phyloP scores from a whole-genome alignment of 257 asterid genomes.

The Nicotiana knightiana region DNA sequence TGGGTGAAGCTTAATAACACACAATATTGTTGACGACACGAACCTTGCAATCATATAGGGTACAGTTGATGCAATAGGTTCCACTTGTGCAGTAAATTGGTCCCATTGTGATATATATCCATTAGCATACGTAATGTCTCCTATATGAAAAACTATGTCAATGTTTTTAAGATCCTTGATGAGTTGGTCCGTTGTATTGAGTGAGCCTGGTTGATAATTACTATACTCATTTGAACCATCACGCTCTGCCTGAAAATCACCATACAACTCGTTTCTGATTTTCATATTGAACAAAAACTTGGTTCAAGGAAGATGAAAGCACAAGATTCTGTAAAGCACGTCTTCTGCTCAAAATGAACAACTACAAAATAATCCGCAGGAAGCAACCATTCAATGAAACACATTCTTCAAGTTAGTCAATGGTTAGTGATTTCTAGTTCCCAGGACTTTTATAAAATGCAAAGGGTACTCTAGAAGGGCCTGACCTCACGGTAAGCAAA shows the following conservation, averaged over 20 bases:
- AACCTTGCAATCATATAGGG: constrained; percentile 95
- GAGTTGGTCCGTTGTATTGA: constrained; percentile 79
- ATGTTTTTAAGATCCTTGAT: constrained; percentile 50
- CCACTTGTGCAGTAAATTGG: constrained; percentile 87
- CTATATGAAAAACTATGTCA: constrained; percentile 50
- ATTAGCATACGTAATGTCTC: constrained; percentile 47
- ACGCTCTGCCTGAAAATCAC: constrained; percentile 69
- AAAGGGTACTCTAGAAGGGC: not conserved
- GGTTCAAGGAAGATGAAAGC: not conserved
- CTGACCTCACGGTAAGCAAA: not conserved
- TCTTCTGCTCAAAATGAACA: not conserved
- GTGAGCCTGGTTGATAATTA: constrained; percentile 79
- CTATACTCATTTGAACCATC: constrained; percentile 87
- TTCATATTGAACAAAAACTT: not conserved
- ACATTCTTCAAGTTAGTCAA: not conserved
- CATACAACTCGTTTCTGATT: not conserved
- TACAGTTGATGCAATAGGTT: constrained; percentile 67
- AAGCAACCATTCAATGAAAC: not conserved
- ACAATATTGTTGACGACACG: not conserved
- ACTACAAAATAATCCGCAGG: not conserved
- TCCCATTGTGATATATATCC: constrained; percentile 75
- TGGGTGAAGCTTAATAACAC: not conserved
- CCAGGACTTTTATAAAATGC: not conserved
- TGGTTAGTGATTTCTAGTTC: too few relatives aligned
- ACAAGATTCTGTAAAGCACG: not conserved